phyloP scores from a whole-genome alignment of 768 basidiomycete genomes.

The Pleurotus sapidus region DNA sequence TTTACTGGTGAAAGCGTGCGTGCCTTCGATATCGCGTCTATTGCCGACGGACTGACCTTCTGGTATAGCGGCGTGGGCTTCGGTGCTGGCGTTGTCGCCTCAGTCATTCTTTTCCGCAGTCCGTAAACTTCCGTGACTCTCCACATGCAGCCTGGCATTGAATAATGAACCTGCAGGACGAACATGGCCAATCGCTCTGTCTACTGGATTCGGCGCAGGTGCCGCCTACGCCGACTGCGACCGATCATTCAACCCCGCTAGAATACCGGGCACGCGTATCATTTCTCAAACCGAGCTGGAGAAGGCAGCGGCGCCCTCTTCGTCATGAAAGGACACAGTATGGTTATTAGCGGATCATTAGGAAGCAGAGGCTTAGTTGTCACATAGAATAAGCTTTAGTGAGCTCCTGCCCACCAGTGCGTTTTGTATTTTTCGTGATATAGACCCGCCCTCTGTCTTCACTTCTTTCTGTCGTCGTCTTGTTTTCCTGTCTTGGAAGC shows the following conservation, averaged over 20 bases:
- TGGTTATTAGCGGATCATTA: constrained; percentile 3
- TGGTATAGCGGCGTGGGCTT: constrained; percentile 77
- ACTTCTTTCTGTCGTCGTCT: background rate
- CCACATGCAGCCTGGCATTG: background rate
- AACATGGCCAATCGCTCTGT: constrained; percentile 86
- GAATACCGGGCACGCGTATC: constrained; percentile 81
- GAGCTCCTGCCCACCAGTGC: constrained; percentile 1
- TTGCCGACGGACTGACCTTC: too few species aligned
- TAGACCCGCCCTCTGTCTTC: constrained; percentile 9
- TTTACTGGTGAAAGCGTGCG: constrained; percentile 83
- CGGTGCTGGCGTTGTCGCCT: constrained; percentile 83
- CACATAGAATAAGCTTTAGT: background rate
- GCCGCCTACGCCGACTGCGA: constrained; percentile 92
- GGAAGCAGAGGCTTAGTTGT: background rate
- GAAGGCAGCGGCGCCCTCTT: background rate
- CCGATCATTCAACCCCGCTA: constrained; percentile 87
- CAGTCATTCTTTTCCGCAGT: constrained; percentile 91
- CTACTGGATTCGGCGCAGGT: constrained; percentile 85
- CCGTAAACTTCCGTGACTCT: constrained; percentile 30
- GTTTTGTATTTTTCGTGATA: background rate
- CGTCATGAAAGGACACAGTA: constrained; percentile 15
- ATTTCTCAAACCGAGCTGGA: constrained; percentile 39
- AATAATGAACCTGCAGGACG: constrained; percentile 54
- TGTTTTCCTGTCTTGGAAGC: background rate
- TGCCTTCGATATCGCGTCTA: constrained; percentile 9